Percentiles rank a stretch among this genome's conserved stretches.
Conservation (phyloP, 1,284 basidiomycete genomes). For the Schizophyllum amplum region DNA sequence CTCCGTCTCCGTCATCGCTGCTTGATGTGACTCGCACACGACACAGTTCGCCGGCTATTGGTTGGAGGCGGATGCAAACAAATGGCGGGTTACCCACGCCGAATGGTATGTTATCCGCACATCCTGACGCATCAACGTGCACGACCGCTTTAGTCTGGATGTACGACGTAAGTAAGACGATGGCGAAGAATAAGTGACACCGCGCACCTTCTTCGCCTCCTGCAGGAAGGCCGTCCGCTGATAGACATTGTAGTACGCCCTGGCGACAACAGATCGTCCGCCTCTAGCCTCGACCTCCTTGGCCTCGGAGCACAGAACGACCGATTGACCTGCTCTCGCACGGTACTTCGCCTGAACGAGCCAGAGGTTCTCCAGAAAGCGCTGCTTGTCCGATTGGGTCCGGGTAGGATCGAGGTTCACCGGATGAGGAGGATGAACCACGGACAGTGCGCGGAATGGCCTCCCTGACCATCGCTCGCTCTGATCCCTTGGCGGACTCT, state of each 20-base stretch:
- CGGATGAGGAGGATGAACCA: conserved; percentile 62
- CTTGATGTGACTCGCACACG: conserved; percentile 67
- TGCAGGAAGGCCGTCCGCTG: conserved; percentile 67
- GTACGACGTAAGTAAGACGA: too few species aligned
- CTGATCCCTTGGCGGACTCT: conserved; percentile 73
- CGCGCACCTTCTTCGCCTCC: conserved; percentile 65
- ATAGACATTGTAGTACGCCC: conserved; percentile 82
- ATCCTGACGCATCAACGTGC: conserved; percentile 69
- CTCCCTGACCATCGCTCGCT: conserved; percentile 79
- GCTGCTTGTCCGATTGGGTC: conserved; percentile 59
- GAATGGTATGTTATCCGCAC: conserved; percentile 70
- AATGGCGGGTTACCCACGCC: conserved; percentile 61
- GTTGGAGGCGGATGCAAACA: conserved; percentile 68
- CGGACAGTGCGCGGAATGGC: conserved; percentile 67
- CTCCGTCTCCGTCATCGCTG: conserved; percentile 57
- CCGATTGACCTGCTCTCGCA: conserved; percentile 58
- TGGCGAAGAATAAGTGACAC: too few species aligned
- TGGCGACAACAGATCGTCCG: conserved; percentile 57
- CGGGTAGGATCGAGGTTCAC: conserved; percentile 56
- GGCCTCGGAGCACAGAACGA: conserved; percentile 63
- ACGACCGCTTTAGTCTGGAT: conserved; percentile 79
- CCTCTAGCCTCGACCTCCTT: conserved; percentile 59
- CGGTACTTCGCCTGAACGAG: conserved; percentile 73
- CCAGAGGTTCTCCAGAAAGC: conserved; percentile 87
- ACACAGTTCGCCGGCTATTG: conserved; percentile 74